A percentile compares a stretch with the other conserved stretches of the same genome.
Conservation (phyloP, 164 flowering plant species). For the Chimonanthus praecox region DNA sequence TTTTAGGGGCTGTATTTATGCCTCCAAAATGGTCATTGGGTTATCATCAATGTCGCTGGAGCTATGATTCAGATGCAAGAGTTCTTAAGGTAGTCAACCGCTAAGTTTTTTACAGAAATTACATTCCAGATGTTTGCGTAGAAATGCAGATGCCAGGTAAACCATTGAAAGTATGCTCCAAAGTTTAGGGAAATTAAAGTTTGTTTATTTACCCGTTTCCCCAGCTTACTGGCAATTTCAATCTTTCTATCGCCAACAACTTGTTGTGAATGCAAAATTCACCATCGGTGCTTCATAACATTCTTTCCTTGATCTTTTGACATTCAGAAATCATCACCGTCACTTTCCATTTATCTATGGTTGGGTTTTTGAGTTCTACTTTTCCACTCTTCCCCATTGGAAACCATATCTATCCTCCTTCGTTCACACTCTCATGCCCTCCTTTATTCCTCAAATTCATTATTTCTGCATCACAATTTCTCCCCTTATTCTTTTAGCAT, state of each 20-base stretch:
- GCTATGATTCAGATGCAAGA: constrained; percentile 70
- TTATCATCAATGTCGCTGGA: constrained; percentile 96
- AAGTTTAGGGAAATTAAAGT: no score
- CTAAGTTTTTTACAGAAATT: no score
- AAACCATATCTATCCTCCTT: no score
- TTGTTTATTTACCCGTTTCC: no score
- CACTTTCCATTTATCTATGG: no score
- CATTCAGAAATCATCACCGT: no score
- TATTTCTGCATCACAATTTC: background rate
- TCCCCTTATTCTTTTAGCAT: background rate
- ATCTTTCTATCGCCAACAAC: background rate
- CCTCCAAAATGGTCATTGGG: constrained; percentile 98
- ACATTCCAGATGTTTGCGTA: background rate
- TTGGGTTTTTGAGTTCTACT: no score
- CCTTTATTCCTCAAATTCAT: background rate
- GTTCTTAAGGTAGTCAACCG: constrained; percentile 55
- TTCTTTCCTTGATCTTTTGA: no score
- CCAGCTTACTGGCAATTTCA: background rate
- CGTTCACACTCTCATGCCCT: no score
- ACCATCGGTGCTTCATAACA: no score
- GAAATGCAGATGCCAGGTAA: background rate
- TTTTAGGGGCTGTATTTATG: constrained; percentile 81
- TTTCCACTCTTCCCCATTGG: no score
- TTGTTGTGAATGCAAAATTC: no score
- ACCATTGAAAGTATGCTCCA: background rate